phyloP scores from a whole-genome alignment of 768 basidiomycete genomes.

The Russula vinacea region DNA sequence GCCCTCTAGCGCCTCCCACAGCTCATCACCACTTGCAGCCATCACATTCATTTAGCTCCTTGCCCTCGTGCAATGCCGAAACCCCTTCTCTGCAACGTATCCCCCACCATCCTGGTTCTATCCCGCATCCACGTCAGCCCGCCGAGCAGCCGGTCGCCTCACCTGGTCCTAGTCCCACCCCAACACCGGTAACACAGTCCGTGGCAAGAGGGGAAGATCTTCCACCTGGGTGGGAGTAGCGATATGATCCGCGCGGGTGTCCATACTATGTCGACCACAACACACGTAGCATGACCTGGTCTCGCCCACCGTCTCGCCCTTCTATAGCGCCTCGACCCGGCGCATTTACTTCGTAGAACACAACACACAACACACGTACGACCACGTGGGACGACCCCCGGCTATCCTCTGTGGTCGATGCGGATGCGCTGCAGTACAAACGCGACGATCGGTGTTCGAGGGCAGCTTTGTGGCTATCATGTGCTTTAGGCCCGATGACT shows the following conservation, averaged over 20 bases:
- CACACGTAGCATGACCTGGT: slow-evolving; percentile 78
- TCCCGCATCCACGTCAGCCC: slow-evolving; percentile 10
- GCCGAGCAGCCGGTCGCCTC: slow-evolving; percentile 12
- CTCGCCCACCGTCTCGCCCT: slow-evolving; percentile 44
- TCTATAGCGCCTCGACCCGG: slow-evolving; percentile 54
- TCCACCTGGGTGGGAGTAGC: slow-evolving; percentile 81
- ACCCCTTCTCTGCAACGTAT: slow-evolving; percentile 30
- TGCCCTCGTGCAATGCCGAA: slow-evolving; percentile 30
- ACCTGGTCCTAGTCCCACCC: slow-evolving; percentile 3
- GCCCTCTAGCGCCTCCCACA: slow-evolving; percentile 13
- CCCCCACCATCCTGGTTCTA: slow-evolving; percentile 12
- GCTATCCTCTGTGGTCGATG: slow-evolving; percentile 74
- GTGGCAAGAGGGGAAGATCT: slow-evolving; percentile 56
- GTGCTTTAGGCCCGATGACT: slow-evolving; percentile 66
- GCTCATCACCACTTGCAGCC: slow-evolving; percentile 17
- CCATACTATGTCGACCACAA: slow-evolving; percentile 88
- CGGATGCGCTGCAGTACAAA: slow-evolving; percentile 93
- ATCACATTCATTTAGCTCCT: slow-evolving; percentile 23
- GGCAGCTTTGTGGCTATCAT: slow-evolving; percentile 85
- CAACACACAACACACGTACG: slow-evolving; percentile 78
- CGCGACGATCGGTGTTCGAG: slow-evolving; percentile 90
- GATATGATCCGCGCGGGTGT: slow-evolving; percentile 66
- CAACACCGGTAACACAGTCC: slow-evolving; percentile 32
- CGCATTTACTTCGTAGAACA: slow-evolving; percentile 94
- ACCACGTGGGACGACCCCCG: slow-evolving; percentile 95